Evolutionary conservation across 1,284 basidiomycete genomes (phyloP).

Genomic region (Leccinum variabile): DNA sequence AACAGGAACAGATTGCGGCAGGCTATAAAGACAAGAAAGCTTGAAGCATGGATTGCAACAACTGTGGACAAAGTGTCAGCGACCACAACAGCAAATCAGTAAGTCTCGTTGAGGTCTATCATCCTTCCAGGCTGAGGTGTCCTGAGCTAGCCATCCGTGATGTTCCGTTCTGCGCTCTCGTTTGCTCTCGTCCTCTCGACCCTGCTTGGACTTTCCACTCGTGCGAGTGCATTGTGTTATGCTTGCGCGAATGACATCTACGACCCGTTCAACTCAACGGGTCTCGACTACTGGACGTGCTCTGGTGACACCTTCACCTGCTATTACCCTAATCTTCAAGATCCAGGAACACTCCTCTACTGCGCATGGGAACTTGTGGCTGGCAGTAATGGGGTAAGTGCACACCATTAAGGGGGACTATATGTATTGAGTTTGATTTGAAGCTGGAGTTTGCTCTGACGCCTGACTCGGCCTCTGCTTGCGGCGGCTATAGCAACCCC

Average conservation of each 20-base stretch:
- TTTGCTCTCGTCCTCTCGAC: conserved; percentile 4
- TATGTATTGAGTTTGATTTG: not conserved
- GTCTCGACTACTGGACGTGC: conserved; percentile 20
- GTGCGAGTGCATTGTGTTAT: conserved; percentile 7
- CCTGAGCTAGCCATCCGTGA: not conserved
- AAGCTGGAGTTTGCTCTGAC: conserved; percentile 4
- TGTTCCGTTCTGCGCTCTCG: conserved; percentile 6
- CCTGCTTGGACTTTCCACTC: conserved; percentile 13
- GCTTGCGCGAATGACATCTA: conserved; percentile 16
- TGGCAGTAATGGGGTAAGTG: not conserved
- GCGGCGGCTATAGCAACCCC: not conserved
- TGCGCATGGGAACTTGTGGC: conserved; percentile 9
- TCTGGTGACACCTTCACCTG: conserved; percentile 15
- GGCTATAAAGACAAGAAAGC: not conserved
- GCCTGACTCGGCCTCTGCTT: conserved; percentile 11
- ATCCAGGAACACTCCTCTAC: conserved; percentile 14
- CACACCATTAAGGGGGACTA: not conserved
- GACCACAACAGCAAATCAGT: not conserved
- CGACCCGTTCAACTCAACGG: conserved; percentile 3
- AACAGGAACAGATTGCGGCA: not conserved
- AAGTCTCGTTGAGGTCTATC: not conserved
- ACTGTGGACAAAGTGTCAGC: not conserved
- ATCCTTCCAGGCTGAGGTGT: not conserved
- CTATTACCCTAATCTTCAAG: conserved; percentile 14
- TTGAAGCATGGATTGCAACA: not conserved